A percentile compares a stretch with the other conserved stretches of the same genome.
These are phyloP conservation scores for Thozetella sp. DNA, from an alignment of 495 filamentous ascomycete genomes.

Conservation along the genomic window DNA sequence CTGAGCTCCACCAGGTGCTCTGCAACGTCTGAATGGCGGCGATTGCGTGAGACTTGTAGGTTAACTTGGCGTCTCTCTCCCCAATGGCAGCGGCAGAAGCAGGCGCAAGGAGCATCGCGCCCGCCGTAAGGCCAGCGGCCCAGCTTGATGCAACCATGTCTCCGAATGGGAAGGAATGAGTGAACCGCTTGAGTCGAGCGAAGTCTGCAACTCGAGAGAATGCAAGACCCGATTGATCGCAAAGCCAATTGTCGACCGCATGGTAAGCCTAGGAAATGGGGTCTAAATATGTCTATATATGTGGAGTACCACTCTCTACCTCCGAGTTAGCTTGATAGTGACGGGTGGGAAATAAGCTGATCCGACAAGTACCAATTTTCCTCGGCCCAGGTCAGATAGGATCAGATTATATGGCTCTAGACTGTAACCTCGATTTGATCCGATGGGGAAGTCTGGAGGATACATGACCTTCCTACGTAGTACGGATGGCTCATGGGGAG, in stretches of 20 bases:
- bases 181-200: no score
- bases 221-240: background rate
- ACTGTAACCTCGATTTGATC: background rate
- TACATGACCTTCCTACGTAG: background rate
- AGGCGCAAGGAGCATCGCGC: background rate
- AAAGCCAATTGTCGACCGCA: background rate
- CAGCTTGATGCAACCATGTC: background rate
- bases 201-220: background rate
- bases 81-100: background rate
- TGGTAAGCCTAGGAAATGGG: background rate
- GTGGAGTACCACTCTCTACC: background rate
- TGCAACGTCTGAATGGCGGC: conserved; percentile 48
- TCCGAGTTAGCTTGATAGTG: background rate
- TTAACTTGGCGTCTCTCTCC: background rate
- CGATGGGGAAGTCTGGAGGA: background rate
- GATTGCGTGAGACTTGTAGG: conserved; percentile 37
- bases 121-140: background rate
- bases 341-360: background rate
- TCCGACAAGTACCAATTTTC: background rate
- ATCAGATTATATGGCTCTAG: background rate
- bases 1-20: conserved; percentile 52
- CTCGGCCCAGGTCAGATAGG: background rate
- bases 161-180: background rate
- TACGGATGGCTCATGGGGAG: background rate
- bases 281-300: background rate